Base-by-base conservation (phyloP, 2,329 filamentous ascomycete species). In the Orbilia quercus region DNA sequence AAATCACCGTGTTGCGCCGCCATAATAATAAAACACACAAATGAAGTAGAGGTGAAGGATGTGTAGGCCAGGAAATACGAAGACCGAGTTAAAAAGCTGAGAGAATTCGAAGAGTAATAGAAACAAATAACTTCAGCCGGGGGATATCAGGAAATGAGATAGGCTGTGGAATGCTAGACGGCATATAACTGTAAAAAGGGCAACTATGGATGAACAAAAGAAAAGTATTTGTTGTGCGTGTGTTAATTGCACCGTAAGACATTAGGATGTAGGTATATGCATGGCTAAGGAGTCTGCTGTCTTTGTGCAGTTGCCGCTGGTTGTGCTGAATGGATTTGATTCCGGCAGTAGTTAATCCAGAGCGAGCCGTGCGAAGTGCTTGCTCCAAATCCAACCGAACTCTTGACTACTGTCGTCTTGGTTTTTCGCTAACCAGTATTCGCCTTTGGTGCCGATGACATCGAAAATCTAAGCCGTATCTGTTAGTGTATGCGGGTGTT, bases 331-430 rank as follows among this genome's bases (percentile, higher is more conserved):
- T 3, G 25, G 16, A 31, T 31, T n/a, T 28, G 23, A n/a, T 51
- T 18, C n/a, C 14, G 31, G 48, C 25, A 23, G 31, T 34, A 14
- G n/a, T 76, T 65, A 80, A 59, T 80, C 80, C n/a, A 78, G 77
- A 28, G 81, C 81, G 53, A 87, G 79, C 62, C 84, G 84, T 44
- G 90, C 90, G 84, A 99, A 99, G 82, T 99, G 95, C 81, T 97
- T 97, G 78, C 93, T 96, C 95, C 95, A 99, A 78, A 99, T 96
- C 95, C 95, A 99, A 57, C 95, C 95, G 34, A 98, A 89, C 76
- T 88, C 85, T 76, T 90, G 86, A 9, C 84, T 85, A 1, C 88
- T 83, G 80, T 99, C 95, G 79, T 99, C 95, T 82, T 99, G 95
- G 80, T 99, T 99, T 81, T 92, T 92, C 59, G 95, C 95, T 66